Conservation (phyloP, 23 red algal species). For the Gracilaria caudata region DNA sequence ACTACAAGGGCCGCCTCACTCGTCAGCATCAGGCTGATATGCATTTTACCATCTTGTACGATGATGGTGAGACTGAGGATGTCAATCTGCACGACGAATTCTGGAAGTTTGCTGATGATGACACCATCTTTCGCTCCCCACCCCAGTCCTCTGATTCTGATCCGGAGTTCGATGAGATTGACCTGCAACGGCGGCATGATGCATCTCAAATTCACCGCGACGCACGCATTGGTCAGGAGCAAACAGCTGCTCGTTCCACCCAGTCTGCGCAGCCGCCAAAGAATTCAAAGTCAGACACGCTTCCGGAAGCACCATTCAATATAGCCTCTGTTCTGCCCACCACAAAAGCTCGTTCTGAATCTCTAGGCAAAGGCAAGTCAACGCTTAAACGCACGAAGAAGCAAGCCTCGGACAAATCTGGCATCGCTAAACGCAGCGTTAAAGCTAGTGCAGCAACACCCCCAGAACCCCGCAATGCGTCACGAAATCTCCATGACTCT, state of each 20-base stretch:
- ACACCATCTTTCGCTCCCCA: not conserved
- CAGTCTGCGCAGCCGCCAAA: not conserved
- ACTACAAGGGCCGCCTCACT: constrained; percentile 38
- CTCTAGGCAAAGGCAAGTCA: not conserved
- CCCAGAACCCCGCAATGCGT: not conserved
- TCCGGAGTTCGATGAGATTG: not conserved
- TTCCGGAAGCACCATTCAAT: not conserved
- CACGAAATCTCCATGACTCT: not conserved
- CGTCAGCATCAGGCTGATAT: not conserved
- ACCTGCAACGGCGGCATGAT: not conserved
- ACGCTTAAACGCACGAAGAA: not conserved
- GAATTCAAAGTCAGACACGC: not conserved
- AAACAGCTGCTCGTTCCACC: not conserved
- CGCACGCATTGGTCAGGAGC: not conserved
- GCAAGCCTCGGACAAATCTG: not conserved
- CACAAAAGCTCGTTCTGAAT: constrained; percentile 1
- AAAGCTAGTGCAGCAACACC: not conserved
- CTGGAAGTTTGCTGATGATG: constrained; percentile 47
- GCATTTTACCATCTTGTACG: constrained; percentile 40
- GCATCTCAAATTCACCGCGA: not conserved
- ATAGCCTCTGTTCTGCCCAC: not conserved
- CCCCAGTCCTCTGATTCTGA: not conserved
- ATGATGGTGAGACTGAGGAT: constrained; percentile 60
- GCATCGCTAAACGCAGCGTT: not conserved
- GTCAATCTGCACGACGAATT: constrained; percentile 48